Base-by-base conservation (phyloP, 2,329 filamentous ascomycete species). In the Acephala macrosclerotiorum region DNA sequence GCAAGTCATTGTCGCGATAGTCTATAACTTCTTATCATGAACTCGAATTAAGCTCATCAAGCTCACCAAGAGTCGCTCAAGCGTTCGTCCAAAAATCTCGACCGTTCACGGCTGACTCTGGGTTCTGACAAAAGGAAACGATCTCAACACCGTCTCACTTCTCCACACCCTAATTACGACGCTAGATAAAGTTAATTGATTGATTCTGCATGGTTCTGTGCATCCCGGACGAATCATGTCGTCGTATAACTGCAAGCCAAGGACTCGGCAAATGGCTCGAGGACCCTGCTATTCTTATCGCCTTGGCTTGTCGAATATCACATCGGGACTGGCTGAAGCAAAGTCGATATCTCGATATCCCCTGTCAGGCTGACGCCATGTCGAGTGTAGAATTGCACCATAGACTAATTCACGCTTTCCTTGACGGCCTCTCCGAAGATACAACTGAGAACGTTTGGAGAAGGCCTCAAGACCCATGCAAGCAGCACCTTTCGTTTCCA, bases 371-470 rank as follows among this genome's bases (percentile, higher is more conserved):
- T 56, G 20, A 42, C 57, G 25, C 25, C 16, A 33, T 55, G 35
- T 55, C 18, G 49, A 53, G 26, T 9, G 9, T 29, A 14, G 25
- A 33, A 53, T 53, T 29, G 49, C 49, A 53, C 49, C 49, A 53
- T 53, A 22, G 25, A 53, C 25, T 25, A 53, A 22, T 29, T 53
- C 49, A 33, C 8, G 9, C 14, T 26, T 53, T 58, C 38, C 38
- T 38, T 61, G 40, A 49, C 58, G 40, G 63, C 53, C 40, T 58
- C 58, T 58, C 63, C 63, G 58, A 65, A 29, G 33, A 57, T 49
- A 38, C 55, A 60, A 36, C 16, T 49, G 25, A 26, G 29, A 55
- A 38, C 36, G 36, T 47, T 40, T 51, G 51, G 29, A 57, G 55
- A 57, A 20, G 55, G 35, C 29, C 22, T 57, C 55, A 25, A 38